Percentiles rank a stretch among this genome's conserved stretches.
Conservation (phyloP, 306 rosid genomes). For the Lagenaria siceraria region DNA sequence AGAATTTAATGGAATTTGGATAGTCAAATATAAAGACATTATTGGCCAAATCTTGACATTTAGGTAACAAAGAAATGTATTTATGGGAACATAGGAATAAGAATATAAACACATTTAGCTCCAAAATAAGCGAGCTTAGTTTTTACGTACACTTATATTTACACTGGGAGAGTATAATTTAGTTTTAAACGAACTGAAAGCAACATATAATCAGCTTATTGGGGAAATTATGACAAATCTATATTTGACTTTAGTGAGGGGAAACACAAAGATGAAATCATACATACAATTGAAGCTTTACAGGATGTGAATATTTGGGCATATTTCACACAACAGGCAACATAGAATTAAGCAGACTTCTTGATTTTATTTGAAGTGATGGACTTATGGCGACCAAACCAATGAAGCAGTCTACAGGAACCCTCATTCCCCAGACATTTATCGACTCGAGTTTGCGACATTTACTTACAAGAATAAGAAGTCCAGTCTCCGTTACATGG, state of each 20-base stretch:
- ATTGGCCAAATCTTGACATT: background rate
- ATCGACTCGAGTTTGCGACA: conserved; percentile 65
- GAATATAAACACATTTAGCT: background rate
- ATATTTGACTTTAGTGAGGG: background rate
- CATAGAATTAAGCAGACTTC: conserved; percentile 17
- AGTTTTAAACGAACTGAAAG: background rate
- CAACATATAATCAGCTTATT: background rate
- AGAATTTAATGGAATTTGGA: background rate
- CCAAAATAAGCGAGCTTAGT: background rate
- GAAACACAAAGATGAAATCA: background rate
- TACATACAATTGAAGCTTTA: background rate
- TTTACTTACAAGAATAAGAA: conserved; percentile 46
- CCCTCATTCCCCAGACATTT: conserved; percentile 82
- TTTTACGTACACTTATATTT: background rate
- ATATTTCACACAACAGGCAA: conserved; percentile 12
- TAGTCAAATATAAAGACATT: background rate
- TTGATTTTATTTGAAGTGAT: conserved; percentile 47
- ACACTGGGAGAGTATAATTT: background rate
- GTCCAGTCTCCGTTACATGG: conserved; percentile 72
- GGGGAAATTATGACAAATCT: background rate
- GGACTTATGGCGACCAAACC: conserved; percentile 47
- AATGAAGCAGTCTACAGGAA: conserved; percentile 50
- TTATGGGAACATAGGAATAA: background rate
- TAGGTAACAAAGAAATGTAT: background rate
- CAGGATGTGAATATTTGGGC: background rate